Evolutionary conservation across 2,329 filamentous ascomycete species (phyloP), one percentile per base, ranked within the genome.

Genomic region (Fusarium torulosum): DNA sequence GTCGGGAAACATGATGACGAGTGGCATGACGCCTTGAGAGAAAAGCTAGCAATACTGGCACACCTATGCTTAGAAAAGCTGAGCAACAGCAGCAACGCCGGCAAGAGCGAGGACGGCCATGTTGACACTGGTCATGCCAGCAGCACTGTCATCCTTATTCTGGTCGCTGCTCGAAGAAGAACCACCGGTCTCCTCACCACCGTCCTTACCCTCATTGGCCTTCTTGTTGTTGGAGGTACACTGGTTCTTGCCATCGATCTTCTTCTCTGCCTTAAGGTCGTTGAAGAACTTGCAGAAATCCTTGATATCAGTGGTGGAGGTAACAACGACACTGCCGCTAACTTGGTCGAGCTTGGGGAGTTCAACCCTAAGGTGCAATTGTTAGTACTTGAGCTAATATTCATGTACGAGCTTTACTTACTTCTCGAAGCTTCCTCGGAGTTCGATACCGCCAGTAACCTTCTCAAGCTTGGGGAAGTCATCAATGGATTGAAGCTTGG

Each of bases 361-460:
- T 35, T 84, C 76, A 70, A 96, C 89, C 62, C 93, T 97, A 33
- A n/a, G 17, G 4, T 14, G 9, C 17, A 11, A 3, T 47, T 19
- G 37, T 69, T 44, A 73, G 63, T 19, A 21, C 5, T 5, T 19
- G 7, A 37, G 13, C n/a, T 14, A 11, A 3, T 10, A 6, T 4
- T 17, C 31, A 6, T 47, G 1, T n/a, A 8, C 27, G 9, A 2
- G 14, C 3, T 15, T 51, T 13, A 87, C 92, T 84, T 86, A 96
- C 93, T 87, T 84, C 67, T 88, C 86, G 80, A 97, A 96, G 83
- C 89, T 91, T 75, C 96, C 96, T 74, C 90, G 89, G 79, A 97
- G 88, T 79, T 93, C 90, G 76, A 98, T 85, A 74, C 93, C 93
- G 82, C 94, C 95, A 68, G 84, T 86, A 60, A 97, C 88, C 55